Percentiles rank a stretch among this genome's conserved stretches.
These are phyloP conservation scores for Macrophomina phaseolina DNA, from an alignment of 2,329 filamentous ascomycete species.

Conservation along the genomic window DNA sequence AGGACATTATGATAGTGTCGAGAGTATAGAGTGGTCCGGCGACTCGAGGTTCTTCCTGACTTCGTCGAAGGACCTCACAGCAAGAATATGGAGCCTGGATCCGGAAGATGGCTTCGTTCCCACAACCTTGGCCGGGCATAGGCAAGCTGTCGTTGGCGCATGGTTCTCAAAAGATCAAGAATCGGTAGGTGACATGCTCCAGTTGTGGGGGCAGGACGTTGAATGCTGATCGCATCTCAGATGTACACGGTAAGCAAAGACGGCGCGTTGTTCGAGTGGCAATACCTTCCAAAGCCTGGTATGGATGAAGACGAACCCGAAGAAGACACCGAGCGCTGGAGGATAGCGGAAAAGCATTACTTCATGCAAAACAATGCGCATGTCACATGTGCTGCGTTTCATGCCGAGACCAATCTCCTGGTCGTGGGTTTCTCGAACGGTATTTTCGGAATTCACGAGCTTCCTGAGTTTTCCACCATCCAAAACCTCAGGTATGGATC, in stretches of 20 bases:
- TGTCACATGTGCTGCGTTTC: constrained; percentile 88
- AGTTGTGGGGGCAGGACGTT: not conserved
- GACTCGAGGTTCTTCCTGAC: constrained; percentile 96
- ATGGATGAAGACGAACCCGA: constrained; percentile 57
- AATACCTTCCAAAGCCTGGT: constrained; percentile 71
- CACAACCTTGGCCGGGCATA: constrained; percentile 88
- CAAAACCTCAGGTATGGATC: constrained; percentile 69
- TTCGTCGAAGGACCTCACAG: constrained; percentile 88
- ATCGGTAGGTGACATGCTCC: constrained; percentile 54
- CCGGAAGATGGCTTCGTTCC: constrained; percentile 86
- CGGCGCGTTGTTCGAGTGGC: constrained; percentile 94
- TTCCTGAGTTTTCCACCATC: constrained; percentile 94
- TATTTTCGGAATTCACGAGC: constrained; percentile 90
- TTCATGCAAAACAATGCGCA: constrained; percentile 91
- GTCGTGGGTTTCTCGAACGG: constrained; percentile 96
- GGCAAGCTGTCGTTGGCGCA: constrained; percentile 88
- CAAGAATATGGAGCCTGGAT: constrained; percentile 92
- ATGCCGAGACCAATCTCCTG: constrained; percentile 85
- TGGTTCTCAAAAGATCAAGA: constrained; percentile 97
- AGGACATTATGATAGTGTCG: constrained; percentile 86
- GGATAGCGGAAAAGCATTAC: constrained; percentile 88
- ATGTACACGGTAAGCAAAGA: constrained; percentile 98
- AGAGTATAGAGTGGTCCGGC: constrained; percentile 90
- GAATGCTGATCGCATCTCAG: constrained; percentile 32
- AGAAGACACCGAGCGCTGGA: constrained; percentile 78